Evolutionary conservation across 495 filamentous ascomycete species (phyloP).

Genomic region (Melanomma pulvis-pyrius): DNA sequence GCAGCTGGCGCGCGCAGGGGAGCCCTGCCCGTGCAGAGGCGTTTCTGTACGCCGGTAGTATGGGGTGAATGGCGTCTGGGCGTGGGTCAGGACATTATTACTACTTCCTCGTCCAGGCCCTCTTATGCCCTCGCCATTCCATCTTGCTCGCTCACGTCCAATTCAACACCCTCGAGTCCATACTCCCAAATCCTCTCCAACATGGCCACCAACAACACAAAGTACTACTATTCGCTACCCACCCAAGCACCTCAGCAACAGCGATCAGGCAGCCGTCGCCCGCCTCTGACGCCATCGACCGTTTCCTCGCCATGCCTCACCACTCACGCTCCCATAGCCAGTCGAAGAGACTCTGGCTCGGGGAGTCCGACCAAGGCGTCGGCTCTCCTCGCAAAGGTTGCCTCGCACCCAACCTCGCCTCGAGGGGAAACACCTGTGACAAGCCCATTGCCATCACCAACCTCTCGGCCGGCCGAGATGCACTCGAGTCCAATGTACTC

Average conservation of each 20-base stretch:
- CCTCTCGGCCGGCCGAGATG: slow-evolving; percentile 18
- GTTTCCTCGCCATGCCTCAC: slow-evolving; percentile 44
- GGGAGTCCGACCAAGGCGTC: slow-evolving; percentile 39
- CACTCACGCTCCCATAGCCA: slow-evolving; percentile 34
- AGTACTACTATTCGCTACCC: slow-evolving; percentile 34
- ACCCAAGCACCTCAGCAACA: slow-evolving; percentile 25
- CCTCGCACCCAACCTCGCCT: slow-evolving; percentile 36
- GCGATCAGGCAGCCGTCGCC: slow-evolving; percentile 33
- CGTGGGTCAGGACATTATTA: slow-evolving; percentile 13
- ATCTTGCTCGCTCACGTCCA: slow-evolving; percentile 3
- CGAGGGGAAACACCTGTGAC: slow-evolving; percentile 24
- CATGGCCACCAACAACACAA: slow-evolving; percentile 32
- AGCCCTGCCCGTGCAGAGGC: slow-evolving; percentile 22
- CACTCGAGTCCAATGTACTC: slow-evolving; percentile 24
- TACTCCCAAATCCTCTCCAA: slow-evolving; percentile 1
- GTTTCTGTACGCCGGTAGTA: slow-evolving; percentile 23
- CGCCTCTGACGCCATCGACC: slow-evolving; percentile 44
- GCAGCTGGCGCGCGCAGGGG: slow-evolving; percentile 20
- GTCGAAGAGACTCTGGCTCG: slow-evolving; percentile 32
- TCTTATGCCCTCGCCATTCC: slow-evolving; percentile 13
- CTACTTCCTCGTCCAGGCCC: slow-evolving; percentile 26
- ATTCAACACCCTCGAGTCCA: slow-evolving; percentile 2
- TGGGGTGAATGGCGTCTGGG: slow-evolving; percentile 36
- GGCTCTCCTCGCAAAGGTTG: slow-evolving; percentile 42
- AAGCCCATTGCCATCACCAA: slow-evolving; percentile 23